Conservation (phyloP, 768 basidiomycete genomes). For the Termitomyces sp. region DNA sequence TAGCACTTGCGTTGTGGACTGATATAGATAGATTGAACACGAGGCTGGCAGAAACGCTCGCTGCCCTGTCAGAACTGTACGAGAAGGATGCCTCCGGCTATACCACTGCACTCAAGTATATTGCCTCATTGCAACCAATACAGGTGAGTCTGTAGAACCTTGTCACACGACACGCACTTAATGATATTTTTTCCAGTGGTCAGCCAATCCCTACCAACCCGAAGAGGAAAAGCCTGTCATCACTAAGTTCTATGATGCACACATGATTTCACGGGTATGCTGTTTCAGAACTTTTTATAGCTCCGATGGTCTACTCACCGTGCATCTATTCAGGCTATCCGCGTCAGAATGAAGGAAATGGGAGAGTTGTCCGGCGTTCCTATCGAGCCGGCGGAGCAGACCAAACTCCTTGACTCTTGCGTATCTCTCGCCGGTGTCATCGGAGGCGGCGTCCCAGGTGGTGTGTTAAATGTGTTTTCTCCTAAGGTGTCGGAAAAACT, state of each 20-base stretch:
- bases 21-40: conserved; percentile 59
- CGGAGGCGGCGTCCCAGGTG: conserved; percentile 95
- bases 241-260: conserved; percentile 52
- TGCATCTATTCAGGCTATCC: conserved; percentile 52
- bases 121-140: conserved; percentile 52
- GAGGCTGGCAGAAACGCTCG: conserved; percentile 47
- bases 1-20: conserved; percentile 65
- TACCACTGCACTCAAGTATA: conserved; percentile 51
- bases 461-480: conserved; percentile 36
- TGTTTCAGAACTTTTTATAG: not conserved
- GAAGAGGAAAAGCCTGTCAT: conserved; percentile 38
- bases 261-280: conserved; percentile 51
- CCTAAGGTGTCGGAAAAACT: not conserved
- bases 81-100: conserved; percentile 45
- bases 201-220: conserved; percentile 49
- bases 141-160: conserved; percentile 35
- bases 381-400: conserved; percentile 90
- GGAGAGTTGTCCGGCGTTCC: conserved; percentile 70
- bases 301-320: not conserved
- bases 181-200: conserved; percentile 40
- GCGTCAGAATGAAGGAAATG: conserved; percentile 80
- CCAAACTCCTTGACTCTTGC: conserved; percentile 74
- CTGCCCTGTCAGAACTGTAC: conserved; percentile 43
- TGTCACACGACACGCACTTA: not conserved
- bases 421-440: conserved; percentile 77